Percentiles rank a stretch among this genome's conserved stretches.
These are phyloP conservation scores for Blastobotrys buckinghamii DNA, from an alignment of 1,139 yeast species.

Conservation along the genomic window DNA sequence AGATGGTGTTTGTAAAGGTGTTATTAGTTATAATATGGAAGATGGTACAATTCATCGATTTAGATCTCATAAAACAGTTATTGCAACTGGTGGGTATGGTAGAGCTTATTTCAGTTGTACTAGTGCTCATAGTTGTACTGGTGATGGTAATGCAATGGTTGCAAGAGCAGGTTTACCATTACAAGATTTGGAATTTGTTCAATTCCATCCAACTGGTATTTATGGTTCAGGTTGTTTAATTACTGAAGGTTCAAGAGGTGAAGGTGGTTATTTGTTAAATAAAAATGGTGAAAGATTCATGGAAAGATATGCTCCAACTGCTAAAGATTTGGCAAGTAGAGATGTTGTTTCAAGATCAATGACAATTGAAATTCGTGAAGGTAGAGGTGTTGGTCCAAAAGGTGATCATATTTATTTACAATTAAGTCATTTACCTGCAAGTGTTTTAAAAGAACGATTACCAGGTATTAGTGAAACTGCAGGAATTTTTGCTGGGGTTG, in stretches of 20 bases:
- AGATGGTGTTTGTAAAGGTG: constrained; percentile 95
- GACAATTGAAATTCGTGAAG: constrained; percentile 97
- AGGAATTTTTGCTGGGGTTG: constrained; percentile 97
- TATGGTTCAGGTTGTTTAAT: constrained; percentile 98
- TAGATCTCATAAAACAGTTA: constrained; percentile 91
- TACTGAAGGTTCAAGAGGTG: constrained; percentile 99
- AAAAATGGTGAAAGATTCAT: constrained; percentile 98
- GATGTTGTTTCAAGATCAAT: constrained; percentile 98
- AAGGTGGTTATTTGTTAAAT: constrained; percentile 95
- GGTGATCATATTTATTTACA: constrained; percentile 95
- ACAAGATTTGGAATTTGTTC: constrained; percentile 96
- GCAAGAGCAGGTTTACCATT: constrained; percentile 97
- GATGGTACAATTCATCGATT: constrained; percentile 98
- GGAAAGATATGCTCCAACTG: constrained; percentile 99
- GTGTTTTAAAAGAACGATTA: constrained; percentile 88
- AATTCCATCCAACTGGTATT: constrained; percentile 99
- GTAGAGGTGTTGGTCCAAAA: constrained; percentile 97
- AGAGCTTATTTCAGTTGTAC: constrained; percentile 98
- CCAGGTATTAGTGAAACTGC: constrained; percentile 99
- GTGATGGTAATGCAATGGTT: constrained; percentile 98
- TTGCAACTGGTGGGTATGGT: constrained; percentile 99
- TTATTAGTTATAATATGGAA: constrained; percentile 95
- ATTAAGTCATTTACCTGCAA: constrained; percentile 88
- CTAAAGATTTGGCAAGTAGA: constrained; percentile 96
- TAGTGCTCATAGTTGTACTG: constrained; percentile 99